Evolutionary conservation across 1,284 basidiomycete genomes (phyloP), one percentile per base, ranked within the genome.

Genomic region (Irpex sp.): DNA sequence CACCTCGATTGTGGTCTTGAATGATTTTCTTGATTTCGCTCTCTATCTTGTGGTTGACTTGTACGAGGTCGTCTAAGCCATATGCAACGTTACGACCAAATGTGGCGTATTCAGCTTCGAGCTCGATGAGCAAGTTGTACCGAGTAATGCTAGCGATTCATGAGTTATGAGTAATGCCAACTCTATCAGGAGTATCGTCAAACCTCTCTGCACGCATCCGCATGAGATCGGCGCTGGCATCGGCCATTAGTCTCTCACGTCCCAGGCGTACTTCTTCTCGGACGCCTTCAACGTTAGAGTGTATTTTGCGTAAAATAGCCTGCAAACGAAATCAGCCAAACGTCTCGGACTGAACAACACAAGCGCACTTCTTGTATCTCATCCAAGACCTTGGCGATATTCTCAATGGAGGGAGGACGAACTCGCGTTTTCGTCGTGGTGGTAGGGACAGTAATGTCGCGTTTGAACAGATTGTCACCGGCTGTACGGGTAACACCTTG

Each of bases 241-340:
- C 76, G 4, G 73, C 75, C 13, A 84, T 69, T 36, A 86, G 75
- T 31, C 70, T 72, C 26, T 79, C 73, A 58, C 79, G 75, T 37
- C 77, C 78, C 5, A 69, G 67, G 9, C 78, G 78, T 13, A 81
- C 75, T 19, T 81, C 77, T n/a, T 72, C 76, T 59, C 71, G 76
- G 31, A 82, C 75, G 56, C 71, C 73, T 37, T 76, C 76, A 60
- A 84, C 80, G 52, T 75, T 79, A 47, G 73, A 74, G 0, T 73
- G 72, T 47, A 85, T 75, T 38, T 80, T 81, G 56, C 72, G 73
- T 17, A 83, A 66, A 17, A 85, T 72, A 17, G 76, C 78, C 80
- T 85, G 15, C 4, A n/a, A 26, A 62, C 3, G 60, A 11, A 4
- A 9, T 48, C 61, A 26, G 26, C 26, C 26, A 26, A 26, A 26